Evolutionary conservation across 2,329 filamentous ascomycete genomes (phyloP).

Genomic region (Neonectria hederae): DNA sequence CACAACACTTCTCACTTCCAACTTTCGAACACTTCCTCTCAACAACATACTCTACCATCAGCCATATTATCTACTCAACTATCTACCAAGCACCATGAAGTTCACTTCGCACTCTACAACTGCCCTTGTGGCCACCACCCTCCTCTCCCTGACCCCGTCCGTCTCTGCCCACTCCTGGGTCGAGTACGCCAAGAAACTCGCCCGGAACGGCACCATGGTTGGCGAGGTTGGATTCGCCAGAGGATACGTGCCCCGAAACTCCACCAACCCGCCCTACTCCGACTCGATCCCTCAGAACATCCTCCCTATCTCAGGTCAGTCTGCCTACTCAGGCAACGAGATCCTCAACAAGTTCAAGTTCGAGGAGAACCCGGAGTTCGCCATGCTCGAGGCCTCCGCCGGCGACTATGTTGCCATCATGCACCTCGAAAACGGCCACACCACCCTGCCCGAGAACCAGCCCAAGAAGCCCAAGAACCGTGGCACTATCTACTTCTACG

Average conservation of each 20-base stretch:
- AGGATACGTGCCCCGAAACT: slow-evolving; percentile 69
- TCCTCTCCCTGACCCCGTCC: slow-evolving; percentile 46
- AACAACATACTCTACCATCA: slow-evolving; percentile 11
- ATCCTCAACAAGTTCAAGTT: slow-evolving; percentile 56
- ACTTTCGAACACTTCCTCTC: slow-evolving; percentile 4
- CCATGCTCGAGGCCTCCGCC: slow-evolving; percentile 67
- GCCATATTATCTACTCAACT: slow-evolving; percentile 1
- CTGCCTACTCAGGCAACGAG: slow-evolving; percentile 67
- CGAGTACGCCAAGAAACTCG: slow-evolving; percentile 77
- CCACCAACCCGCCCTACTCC: slow-evolving; percentile 58
- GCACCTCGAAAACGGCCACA: slow-evolving; percentile 82
- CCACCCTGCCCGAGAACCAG: slow-evolving; percentile 66
- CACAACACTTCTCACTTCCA: slow-evolving; percentile 11
- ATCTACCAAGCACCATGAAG: slow-evolving; percentile 34
- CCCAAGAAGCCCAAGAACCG: slow-evolving; percentile 70
- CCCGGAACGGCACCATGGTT: slow-evolving; percentile 76
- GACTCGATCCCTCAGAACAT: slow-evolving; percentile 71
- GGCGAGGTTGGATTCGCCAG: slow-evolving; percentile 79
- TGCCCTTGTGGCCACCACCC: slow-evolving; percentile 36
- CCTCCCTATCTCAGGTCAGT: slow-evolving; percentile 70
- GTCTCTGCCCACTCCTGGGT: slow-evolving; percentile 80
- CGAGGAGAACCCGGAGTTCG: slow-evolving; percentile 59
- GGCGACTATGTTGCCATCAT: slow-evolving; percentile 73
- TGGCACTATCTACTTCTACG: slow-evolving; percentile 80
- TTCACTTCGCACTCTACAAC: slow-evolving; percentile 26